Evolutionary conservation across 2,329 filamentous ascomycete species (phyloP).

Genomic region (Orbilia quercus): DNA sequence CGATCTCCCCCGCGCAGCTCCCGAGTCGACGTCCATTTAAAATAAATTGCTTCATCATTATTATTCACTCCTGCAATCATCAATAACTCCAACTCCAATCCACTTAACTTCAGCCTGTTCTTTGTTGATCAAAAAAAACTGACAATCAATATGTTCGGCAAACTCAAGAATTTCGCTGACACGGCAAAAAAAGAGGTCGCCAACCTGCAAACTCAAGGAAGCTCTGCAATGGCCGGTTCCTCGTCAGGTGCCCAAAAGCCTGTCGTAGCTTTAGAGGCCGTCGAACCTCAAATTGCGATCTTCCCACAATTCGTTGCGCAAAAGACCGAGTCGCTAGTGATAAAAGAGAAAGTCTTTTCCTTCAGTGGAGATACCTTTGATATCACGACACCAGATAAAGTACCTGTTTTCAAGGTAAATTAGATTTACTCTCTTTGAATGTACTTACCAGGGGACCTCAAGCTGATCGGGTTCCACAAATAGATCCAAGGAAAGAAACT

Average conservation of each 20-base stretch:
- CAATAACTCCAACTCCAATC: neutral
- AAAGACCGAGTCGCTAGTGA: constrained; percentile 65
- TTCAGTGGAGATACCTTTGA: constrained; percentile 74
- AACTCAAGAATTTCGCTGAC: constrained; percentile 34
- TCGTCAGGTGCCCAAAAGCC: constrained; percentile 5
- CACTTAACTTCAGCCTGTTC: neutral
- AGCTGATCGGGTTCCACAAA: neutral
- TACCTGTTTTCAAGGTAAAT: constrained; percentile 67
- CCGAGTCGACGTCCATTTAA: constrained; percentile 7
- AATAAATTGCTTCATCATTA: neutral
- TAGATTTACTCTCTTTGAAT: neutral
- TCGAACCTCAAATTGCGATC: constrained; percentile 36
- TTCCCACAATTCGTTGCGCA: constrained; percentile 52
- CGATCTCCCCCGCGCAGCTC: neutral
- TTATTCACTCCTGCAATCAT: neutral
- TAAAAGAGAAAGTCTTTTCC: constrained; percentile 73
- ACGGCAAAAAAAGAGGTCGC: constrained; percentile 23
- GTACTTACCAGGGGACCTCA: neutral
- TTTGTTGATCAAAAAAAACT: no score
- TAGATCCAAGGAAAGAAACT: constrained; percentile 69
- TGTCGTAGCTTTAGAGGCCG: constrained; percentile 14
- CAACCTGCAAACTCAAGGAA: constrained; percentile 16
- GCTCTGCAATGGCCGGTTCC: constrained; percentile 21
- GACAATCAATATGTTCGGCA: constrained; percentile 42
- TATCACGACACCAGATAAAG: constrained; percentile 69